Conservation (phyloP, 2,329 filamentous ascomycete genomes). For the Didymella keratinophila region DNA sequence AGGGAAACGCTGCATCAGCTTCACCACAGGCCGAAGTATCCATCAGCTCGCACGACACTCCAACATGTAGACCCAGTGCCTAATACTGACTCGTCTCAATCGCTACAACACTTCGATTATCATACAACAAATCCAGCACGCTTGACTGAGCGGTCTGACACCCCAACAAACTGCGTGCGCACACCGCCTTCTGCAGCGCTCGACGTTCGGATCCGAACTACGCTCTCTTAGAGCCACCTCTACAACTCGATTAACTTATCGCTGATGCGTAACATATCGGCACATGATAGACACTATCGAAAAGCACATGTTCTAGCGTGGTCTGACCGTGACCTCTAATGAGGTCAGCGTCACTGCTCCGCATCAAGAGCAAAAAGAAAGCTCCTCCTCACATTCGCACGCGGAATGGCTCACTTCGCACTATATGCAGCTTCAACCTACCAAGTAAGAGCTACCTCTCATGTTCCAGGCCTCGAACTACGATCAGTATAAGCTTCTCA, state of each 20-base stretch:
- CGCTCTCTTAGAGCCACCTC: neutral
- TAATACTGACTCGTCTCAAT: neutral
- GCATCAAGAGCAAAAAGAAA: neutral
- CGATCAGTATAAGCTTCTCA: too few relatives aligned
- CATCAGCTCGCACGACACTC: neutral
- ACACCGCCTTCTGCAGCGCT: neutral
- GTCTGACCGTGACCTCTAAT: neutral
- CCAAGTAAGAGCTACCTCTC: too few relatives aligned
- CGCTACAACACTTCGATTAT: neutral
- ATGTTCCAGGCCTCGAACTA: too few relatives aligned
- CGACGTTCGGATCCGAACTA: neutral
- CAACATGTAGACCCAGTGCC: neutral
- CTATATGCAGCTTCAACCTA: too few relatives aligned
- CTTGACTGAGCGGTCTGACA: neutral
- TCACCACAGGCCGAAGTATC: neutral
- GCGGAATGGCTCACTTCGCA: too few relatives aligned
- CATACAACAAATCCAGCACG: neutral
- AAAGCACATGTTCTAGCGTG: neutral
- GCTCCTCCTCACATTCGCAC: too few relatives aligned
- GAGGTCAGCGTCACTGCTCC: neutral
- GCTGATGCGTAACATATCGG: too few relatives aligned
- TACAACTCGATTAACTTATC: neutral
- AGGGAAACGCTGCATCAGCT: neutral
- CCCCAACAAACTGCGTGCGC: neutral
- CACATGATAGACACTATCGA: neutral